Evolutionary conservation across 306 rosid species (phyloP), one percentile per base, ranked within the genome.

Genomic region (Sicyos edulis): DNA sequence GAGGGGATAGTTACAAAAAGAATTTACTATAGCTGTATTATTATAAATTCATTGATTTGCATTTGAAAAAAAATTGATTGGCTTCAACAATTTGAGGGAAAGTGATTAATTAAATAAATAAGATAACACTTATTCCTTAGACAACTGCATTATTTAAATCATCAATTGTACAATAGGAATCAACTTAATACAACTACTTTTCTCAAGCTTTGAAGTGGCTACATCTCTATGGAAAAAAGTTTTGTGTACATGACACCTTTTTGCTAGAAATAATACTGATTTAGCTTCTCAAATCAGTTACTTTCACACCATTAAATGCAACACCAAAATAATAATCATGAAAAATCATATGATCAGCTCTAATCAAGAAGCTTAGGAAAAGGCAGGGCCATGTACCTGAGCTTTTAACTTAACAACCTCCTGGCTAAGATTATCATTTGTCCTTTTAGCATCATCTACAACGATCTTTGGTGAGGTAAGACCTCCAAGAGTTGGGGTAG

Each of bases 401-500:
- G 91, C 78, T 81, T 96, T 89, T 86, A 93, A 87, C 80, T 87
- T 91, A 78, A 84, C 76, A 83, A 93, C 91, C 86, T 93, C 96
- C 86, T 93, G 96, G 81, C 91, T 87, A 77, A 93, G 96, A 87
- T 89, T 80, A 81, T 89, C 96, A 53, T 89, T 93, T 19, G 95
- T 88, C 82, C 91, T 89, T 85, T 86, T 91, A 77, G 91, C 89
- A 80, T 89, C 96, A 86, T 91, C 97, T 76, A 89, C 92, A 59
- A 66, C 92, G 63, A 93, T 82, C 80, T 93, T 93, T 64, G 99
- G 97, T 45, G 99, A 87, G 29, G 95, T 86, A 78, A 93, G 99
- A 78, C 99, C 99, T 78, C 96, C 99, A 37, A 93, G 82, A 64
- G 99, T 93, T 74, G 99, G 99, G 70, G 97, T 93, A 68, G 99